phyloP scores from a whole-genome alignment of 768 basidiomycete genomes.

The Tricholoma matsutake region DNA sequence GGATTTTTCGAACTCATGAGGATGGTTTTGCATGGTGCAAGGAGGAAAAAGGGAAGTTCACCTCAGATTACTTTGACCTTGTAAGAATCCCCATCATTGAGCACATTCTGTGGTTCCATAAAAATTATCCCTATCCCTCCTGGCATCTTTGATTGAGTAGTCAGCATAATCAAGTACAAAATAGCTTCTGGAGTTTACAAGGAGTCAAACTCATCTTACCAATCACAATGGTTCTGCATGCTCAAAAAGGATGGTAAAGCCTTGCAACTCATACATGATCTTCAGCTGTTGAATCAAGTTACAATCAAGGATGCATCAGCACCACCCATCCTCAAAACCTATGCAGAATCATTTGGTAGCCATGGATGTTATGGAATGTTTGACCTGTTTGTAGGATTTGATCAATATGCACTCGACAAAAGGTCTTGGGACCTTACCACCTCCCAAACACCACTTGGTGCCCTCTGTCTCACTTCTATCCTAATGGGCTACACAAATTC shows the following conservation, averaged over 20 bases:
- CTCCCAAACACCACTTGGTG: slow-evolving; percentile 34
- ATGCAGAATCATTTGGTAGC: slow-evolving; percentile 28
- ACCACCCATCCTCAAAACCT: slow-evolving; percentile 31
- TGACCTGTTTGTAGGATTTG: slow-evolving; percentile 35
- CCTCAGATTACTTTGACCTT: too few relatives aligned
- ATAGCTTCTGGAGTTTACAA: slow-evolving; percentile 39
- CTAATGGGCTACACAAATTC: slow-evolving; percentile 16
- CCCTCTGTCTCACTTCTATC: slow-evolving; percentile 27
- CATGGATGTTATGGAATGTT: slow-evolving; percentile 23
- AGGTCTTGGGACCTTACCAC: slow-evolving; percentile 30
- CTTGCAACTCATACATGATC: slow-evolving; percentile 34
- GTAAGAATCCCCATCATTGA: too few relatives aligned
- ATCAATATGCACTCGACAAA: slow-evolving; percentile 23
- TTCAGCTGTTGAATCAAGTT: slow-evolving; percentile 36
- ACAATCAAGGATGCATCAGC: slow-evolving; percentile 33
- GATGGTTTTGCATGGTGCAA: not conserved
- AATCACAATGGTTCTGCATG: slow-evolving; percentile 37
- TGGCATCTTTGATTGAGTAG: slow-evolving; percentile 29
- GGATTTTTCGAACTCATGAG: not conserved
- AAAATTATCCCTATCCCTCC: slow-evolving; percentile 32
- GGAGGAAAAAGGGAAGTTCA: not conserved
- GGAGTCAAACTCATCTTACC: slow-evolving; percentile 34
- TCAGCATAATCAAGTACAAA: slow-evolving; percentile 31
- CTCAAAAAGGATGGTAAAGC: slow-evolving; percentile 26
- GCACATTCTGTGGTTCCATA: slow-evolving; percentile 16